Evolutionary conservation across 2,329 filamentous ascomycete genomes (phyloP).

Genomic region (Neonectria neomacrospora): DNA sequence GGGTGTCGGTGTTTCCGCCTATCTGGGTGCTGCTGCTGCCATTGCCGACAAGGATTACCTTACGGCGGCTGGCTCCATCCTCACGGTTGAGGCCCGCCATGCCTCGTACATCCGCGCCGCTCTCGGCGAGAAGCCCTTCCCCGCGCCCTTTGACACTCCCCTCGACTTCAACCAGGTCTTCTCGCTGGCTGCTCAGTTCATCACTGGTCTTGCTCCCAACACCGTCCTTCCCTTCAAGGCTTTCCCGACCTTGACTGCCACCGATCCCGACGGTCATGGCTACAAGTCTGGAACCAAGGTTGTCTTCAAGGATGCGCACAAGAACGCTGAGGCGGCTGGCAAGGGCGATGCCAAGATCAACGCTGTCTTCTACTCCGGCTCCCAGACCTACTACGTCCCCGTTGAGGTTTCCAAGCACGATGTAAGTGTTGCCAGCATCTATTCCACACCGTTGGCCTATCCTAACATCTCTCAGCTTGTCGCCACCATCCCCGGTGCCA

Average conservation of each 20-base stretch:
- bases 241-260: conserved; percentile 61
- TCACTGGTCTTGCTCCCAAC: conserved; percentile 67
- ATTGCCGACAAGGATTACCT: conserved; percentile 70
- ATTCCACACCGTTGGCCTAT: not conserved
- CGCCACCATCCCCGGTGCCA: conserved; percentile 21
- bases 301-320: conserved; percentile 3
- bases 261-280: conserved; percentile 39
- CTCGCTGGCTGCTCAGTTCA: conserved; percentile 73
- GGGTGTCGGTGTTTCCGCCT: conserved; percentile 72
- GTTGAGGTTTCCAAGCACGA: conserved; percentile 17
- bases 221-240: conserved; percentile 68
- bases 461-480: conserved; percentile 30
- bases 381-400: conserved; percentile 36
- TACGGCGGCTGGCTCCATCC: conserved; percentile 69
- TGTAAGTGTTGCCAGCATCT: conserved; percentile 26
- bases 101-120: conserved; percentile 66
- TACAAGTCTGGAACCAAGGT: conserved; percentile 39
- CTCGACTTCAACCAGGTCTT: conserved; percentile 69
- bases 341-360: conserved; percentile 15
- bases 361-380: conserved; percentile 31
- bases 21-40: conserved; percentile 70
- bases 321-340: conserved; percentile 12
- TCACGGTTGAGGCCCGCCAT: conserved; percentile 72
- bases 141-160: conserved; percentile 70
- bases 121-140: conserved; percentile 62